Base-by-base conservation (phyloP, 2,329 filamentous ascomycete species). In the Ascochyta fabae region DNA sequence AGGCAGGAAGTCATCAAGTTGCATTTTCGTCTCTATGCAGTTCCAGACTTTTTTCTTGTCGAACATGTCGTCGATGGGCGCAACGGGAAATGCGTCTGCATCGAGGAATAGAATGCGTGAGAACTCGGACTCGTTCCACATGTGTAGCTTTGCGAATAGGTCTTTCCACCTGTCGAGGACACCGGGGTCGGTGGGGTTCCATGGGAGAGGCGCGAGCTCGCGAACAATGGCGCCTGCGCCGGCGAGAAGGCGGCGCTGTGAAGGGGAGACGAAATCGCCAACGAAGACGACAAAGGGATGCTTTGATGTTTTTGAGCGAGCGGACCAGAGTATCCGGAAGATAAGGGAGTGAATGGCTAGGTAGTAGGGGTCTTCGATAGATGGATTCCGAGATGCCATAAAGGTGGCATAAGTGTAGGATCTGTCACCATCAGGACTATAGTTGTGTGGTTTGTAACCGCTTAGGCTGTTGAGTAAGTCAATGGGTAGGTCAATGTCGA, bases 81-180 rank as follows among this genome's bases (percentile, higher is more conserved):
- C 46, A 3, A 73, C 48, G 0, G 72, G 71, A 12, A 74, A 71
- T 0, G 72, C 72, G 48, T 75, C 72, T 0, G 69, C 71, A 43
- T 75, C 72, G 4, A 75, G 56, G 48, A 72, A 75, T 0, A 70
- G 38, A 15, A 75, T 67, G 19, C 65, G 65, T n/a, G 47, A 49
- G 45, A 73, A 75, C 3, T 70, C 63, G 0, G 64, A 70, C 45
- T 73, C 66, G 7, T 62, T 64, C 71, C 70, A 75, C 69, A 75
- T 74, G 56, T 74, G 64, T 16, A 75, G 62, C 41, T 75, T 75
- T 5, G 71, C 67, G 49, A 75, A 75, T 3, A 74, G 68, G 40
- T 75, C 70, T 48, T 64, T 68, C 69, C 71, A 74, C 2, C 73
- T 61, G 19, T 58, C 49, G 31, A 67, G 61, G 7, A 67, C 58